Conservation (phyloP, 495 filamentous ascomycete genomes). For the Podospora pseudoanserina region DNA sequence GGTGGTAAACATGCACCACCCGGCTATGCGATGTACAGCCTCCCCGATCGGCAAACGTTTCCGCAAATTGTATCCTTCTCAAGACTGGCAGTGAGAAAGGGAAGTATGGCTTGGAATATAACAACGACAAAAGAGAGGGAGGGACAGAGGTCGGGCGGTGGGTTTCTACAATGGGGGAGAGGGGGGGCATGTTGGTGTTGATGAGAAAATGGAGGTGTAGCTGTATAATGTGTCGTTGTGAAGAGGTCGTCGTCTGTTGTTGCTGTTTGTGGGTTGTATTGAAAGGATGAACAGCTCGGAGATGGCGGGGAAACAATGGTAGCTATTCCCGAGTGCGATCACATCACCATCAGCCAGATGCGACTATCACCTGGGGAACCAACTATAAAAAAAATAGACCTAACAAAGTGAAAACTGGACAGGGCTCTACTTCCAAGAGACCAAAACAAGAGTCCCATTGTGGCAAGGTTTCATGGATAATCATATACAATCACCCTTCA, state of each 20-base stretch:
- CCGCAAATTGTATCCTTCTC: conserved; percentile 56
- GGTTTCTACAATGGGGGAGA: background rate
- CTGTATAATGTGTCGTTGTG: too few relatives aligned
- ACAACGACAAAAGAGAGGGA: conserved; percentile 17
- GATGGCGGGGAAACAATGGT: background rate
- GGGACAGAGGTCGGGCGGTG: conserved; percentile 31
- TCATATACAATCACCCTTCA: background rate
- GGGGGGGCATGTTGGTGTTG: background rate
- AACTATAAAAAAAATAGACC: too few relatives aligned
- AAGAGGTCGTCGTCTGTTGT: too few relatives aligned
- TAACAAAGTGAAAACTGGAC: too few relatives aligned
- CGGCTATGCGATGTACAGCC: conserved; percentile 31
- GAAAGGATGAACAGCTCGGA: background rate
- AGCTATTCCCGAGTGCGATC: background rate
- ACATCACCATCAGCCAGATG: background rate
- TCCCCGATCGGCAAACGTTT: conserved; percentile 26
- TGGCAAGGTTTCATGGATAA: background rate
- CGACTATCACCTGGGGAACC: background rate
- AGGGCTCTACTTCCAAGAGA: too few relatives aligned
- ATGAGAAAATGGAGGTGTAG: background rate
- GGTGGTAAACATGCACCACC: conserved; percentile 42
- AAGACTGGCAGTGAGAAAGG: conserved; percentile 55
- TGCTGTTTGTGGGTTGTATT: too few relatives aligned
- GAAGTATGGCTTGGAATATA: conserved; percentile 34
- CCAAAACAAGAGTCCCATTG: background rate